phyloP scores from a whole-genome alignment of 2,329 filamentous ascomycete species.

The Penicillium vulpinum region DNA sequence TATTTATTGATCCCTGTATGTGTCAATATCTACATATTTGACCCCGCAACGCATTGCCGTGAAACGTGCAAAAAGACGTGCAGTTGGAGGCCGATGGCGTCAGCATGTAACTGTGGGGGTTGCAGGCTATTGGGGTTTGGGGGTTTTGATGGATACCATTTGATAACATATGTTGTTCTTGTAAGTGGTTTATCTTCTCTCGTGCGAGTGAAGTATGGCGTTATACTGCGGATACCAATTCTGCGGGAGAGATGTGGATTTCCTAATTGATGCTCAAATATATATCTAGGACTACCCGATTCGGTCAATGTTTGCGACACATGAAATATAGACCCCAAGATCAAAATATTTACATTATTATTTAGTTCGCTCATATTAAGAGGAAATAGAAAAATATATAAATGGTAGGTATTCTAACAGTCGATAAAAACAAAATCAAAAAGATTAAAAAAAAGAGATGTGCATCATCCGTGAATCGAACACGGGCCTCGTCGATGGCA shows the following conservation, averaged over 20 bases:
- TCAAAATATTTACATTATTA: background rate
- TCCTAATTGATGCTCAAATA: background rate
- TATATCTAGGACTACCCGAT: background rate
- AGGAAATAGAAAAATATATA: background rate
- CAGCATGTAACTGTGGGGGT: slow-evolving; percentile 13
- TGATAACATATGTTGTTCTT: background rate
- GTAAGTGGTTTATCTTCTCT: background rate
- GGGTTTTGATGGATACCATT: background rate
- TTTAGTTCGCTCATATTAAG: background rate
- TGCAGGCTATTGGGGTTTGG: background rate
- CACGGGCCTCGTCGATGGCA: slow-evolving; percentile 50
- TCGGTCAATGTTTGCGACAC: background rate
- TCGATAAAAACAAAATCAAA: slow-evolving; percentile 4
- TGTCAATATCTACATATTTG: background rate
- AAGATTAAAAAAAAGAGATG: slow-evolving; percentile 17
- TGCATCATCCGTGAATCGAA: slow-evolving; percentile 51
- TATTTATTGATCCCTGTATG: slow-evolving; percentile 15
- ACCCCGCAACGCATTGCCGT: slow-evolving; percentile 12
- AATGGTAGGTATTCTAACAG: too few species aligned
- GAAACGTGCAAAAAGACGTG: slow-evolving; percentile 20
- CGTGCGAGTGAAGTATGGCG: background rate
- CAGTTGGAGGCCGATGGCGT: slow-evolving; percentile 29
- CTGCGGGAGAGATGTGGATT: background rate
- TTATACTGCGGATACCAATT: background rate
- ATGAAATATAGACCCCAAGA: background rate